Evolutionary conservation across 805 yeast genomes (phyloP), one percentile per base, ranked within the genome.

Genomic region (Starmerella stigmatis): DNA sequence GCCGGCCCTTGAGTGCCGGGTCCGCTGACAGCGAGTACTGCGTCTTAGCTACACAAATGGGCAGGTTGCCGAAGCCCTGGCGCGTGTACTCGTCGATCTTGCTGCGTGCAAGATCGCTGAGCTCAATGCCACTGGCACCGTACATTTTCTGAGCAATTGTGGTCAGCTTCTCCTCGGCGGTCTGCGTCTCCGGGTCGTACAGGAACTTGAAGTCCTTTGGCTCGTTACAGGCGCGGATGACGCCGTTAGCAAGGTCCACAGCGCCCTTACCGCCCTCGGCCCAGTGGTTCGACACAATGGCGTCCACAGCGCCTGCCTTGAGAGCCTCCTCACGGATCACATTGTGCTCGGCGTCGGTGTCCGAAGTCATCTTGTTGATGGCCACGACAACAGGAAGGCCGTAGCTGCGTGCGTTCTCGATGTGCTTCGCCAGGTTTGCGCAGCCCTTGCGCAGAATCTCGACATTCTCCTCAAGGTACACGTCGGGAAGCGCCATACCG

Each of bases 11-110:
- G 64, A 92, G 74, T 19, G 76, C 69, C 35, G 97, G 86, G 65
- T 89, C 97, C 61, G 88, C 96, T 3, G 96, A 86, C 55, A 89
- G 71, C 0, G 96, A 86, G 71, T 89, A 89, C 66, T 89, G 98
- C 2, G 98, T 89, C 73, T 89, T 89, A 48, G 98, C 98, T 60
- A 89, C 83, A 68, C 98, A 89, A 57, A 89, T 80, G 47, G 97
- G 98, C 61, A 89, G 70, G 60, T 86, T 77, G 52, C 80, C 86
- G 64, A 81, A 89, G 2, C 96, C 96, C 70, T 86, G 96, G 42
- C 71, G 65, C 28, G 86, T 79, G 69, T 86, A 88, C 46, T 78
- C 74, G 51, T 79, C 86, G 54, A 89, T 79, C 67, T 86, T 86
- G 59, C 75, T 69, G 55, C 76, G 75, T 33, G 97, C 97, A 53